Conservation (phyloP, 2,329 filamentous ascomycete species). For the Coniochaeta sp. region DNA sequence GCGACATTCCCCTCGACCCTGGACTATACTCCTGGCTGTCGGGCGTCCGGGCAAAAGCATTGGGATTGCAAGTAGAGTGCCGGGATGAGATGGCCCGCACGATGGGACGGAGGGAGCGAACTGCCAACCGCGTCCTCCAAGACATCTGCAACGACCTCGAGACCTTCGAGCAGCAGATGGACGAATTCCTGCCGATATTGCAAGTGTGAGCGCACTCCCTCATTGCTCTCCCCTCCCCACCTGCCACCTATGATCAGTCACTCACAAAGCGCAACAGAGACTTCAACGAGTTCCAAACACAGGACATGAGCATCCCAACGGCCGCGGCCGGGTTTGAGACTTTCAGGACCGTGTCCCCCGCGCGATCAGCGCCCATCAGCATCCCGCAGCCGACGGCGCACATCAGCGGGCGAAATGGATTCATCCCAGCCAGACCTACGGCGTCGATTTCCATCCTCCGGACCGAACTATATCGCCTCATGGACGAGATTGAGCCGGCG, state of each 20-base stretch:
- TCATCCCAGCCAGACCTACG: not conserved
- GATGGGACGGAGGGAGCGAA: not conserved
- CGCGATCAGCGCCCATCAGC: conserved; percentile 3
- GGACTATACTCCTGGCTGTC: conserved; percentile 9
- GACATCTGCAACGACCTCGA: conserved; percentile 4
- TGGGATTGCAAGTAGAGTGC: conserved; percentile 6
- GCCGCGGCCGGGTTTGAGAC: not conserved
- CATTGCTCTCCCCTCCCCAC: not conserved
- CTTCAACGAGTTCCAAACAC: conserved; percentile 10
- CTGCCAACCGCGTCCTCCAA: not conserved
- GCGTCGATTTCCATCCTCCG: conserved; percentile 3
- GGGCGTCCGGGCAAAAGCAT: conserved; percentile 5
- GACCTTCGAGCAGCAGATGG: conserved; percentile 6
- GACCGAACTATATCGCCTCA: conserved; percentile 8
- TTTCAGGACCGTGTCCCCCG: not conserved
- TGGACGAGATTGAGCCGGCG: conserved; percentile 5
- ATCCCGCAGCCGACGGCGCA: conserved; percentile 3
- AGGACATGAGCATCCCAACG: conserved; percentile 6
- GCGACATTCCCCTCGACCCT: conserved; percentile 8
- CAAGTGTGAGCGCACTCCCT: conserved; percentile 6
- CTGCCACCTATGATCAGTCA: not conserved
- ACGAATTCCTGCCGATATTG: conserved; percentile 10
- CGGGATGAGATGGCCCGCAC: not conserved
- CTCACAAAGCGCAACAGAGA: conserved; percentile 6
- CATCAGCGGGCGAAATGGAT: not conserved